Evolutionary conservation across 202 grass and related monocot genomes (phyloP), one percentile per base, ranked within the genome.

Genomic region (Brachypodium distachyon): DNA sequence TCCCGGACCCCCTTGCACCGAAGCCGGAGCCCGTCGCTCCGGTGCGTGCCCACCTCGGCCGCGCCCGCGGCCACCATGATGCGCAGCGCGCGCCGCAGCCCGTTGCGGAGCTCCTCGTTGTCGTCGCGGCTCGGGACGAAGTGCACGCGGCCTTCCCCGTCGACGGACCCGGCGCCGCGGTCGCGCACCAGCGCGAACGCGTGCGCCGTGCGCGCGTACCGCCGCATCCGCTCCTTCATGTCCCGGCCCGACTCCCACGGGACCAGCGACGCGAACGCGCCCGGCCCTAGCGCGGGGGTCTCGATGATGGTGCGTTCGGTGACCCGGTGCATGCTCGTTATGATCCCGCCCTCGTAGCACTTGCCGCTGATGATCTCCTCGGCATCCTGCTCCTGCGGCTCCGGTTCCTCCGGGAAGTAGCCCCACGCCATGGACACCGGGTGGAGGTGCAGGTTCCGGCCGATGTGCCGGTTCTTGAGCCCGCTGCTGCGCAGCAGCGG

Each of bases 381-480:
- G n/a, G n/a, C n/a, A n/a, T n/a, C n/a, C n/a, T n/a, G n/a, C n/a
- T n/a, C n/a, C 50, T 21, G 44, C 4, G 78, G 22, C 11, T 67
- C 69, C 51, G n/a, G 21, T 36, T 77, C 2, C 0, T 88, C 85
- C 4, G 95, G 95, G n/a, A 98, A 95, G 81, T 95, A 95, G 5
- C 85, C 85, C 85, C 85, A 83, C 27, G 74, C 67, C 80, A 95
- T 70, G 66, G 86, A 91, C 6, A 87, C 91, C 10, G 96, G 96
- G 74, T 99, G 96, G 6, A 95, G 86, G 65, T 90, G 96, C 3
- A 99, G 92, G 86, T 99, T 95, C 53, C 80, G 79, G 22, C 96
- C 96, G 11, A 99, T 90, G 85, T 99, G 85, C 14, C 77, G 37
- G 69, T 95, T 99, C 50, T 4, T 90, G 32, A 99, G 78, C 1